phyloP scores from a whole-genome alignment of 1,284 basidiomycete genomes.

The Earliella scabrosa region DNA sequence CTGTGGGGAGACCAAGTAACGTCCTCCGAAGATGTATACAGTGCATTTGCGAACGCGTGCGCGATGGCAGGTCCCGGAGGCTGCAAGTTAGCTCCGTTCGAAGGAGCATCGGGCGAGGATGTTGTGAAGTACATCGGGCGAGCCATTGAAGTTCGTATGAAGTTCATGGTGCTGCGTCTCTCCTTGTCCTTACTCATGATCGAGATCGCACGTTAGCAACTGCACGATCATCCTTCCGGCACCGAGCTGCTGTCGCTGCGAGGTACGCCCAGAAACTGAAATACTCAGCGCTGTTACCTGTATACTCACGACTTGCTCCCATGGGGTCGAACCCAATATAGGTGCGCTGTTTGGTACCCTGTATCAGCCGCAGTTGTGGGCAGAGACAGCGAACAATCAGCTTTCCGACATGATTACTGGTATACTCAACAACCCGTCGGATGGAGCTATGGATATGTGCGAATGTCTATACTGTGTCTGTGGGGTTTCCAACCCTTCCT shows the following conservation, averaged over 20 bases:
- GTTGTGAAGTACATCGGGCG: constrained; percentile 11
- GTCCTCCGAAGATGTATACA: constrained; percentile 13
- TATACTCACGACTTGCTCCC: too few relatives aligned
- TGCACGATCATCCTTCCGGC: constrained; percentile 8
- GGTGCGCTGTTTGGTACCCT: constrained; percentile 3
- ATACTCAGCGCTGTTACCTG: too few relatives aligned
- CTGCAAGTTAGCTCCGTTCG: constrained; percentile 11
- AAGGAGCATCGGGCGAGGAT: constrained; percentile 9
- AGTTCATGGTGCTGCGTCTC: background rate
- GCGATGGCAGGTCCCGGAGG: constrained; percentile 12
- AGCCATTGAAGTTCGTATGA: constrained; percentile 1
- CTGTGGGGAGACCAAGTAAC: constrained; percentile 14
- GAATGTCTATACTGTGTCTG: background rate
- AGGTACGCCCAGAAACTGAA: background rate
- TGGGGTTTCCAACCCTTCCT: background rate
- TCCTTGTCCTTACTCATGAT: background rate
- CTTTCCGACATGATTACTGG: background rate
- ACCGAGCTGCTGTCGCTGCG: constrained; percentile 6
- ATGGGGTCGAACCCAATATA: too few relatives aligned
- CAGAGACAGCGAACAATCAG: constrained; percentile 1
- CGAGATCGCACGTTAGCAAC: background rate
- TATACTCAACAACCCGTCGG: background rate
- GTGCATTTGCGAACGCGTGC: constrained; percentile 17
- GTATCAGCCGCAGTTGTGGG: constrained; percentile 16
- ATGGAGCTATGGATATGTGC: background rate